Evolutionary conservation across 1,139 yeast species (phyloP).

Genomic region (Pichia sp.): DNA sequence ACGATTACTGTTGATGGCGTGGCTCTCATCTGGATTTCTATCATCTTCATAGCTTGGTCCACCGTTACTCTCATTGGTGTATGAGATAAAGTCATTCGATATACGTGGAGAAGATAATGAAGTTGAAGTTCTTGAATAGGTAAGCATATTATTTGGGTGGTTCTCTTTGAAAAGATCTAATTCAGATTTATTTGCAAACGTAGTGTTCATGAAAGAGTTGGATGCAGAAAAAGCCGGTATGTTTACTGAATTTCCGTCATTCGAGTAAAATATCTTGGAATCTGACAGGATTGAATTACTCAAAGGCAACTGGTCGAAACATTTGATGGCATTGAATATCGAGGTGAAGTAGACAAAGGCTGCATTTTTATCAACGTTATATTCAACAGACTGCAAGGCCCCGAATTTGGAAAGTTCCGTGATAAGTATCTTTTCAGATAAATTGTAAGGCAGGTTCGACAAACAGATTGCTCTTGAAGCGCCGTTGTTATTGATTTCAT

Average conservation of each 20-base stretch:
- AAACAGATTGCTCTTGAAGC: slow-evolving; percentile 90
- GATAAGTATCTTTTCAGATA: slow-evolving; percentile 47
- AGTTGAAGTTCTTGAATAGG: slow-evolving; percentile 26
- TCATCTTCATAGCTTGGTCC: slow-evolving; percentile 2
- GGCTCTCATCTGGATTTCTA: background rate
- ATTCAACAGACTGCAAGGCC: slow-evolving; percentile 73
- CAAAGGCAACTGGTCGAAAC: slow-evolving; percentile 60
- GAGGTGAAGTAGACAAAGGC: slow-evolving; percentile 79
- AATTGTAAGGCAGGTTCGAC: slow-evolving; percentile 59
- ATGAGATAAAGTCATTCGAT: background rate
- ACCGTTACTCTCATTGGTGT: slow-evolving; percentile 2
- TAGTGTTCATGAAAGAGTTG: slow-evolving; percentile 1
- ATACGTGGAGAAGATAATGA: slow-evolving; percentile 23
- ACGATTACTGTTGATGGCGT: background rate
- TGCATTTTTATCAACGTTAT: slow-evolving; percentile 65
- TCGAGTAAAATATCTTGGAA: slow-evolving; percentile 77
- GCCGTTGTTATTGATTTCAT: slow-evolving; percentile 76
- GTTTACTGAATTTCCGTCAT: background rate
- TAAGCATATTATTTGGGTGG: background rate
- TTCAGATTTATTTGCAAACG: slow-evolving; percentile 6
- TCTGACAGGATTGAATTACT: slow-evolving; percentile 48
- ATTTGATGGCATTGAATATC: slow-evolving; percentile 78
- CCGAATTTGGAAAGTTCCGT: slow-evolving; percentile 73
- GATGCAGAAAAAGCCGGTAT: slow-evolving; percentile 37
- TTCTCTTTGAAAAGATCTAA: background rate